phyloP scores from a whole-genome alignment of 768 basidiomycete species.

The Pisolithus tinctorius region DNA sequence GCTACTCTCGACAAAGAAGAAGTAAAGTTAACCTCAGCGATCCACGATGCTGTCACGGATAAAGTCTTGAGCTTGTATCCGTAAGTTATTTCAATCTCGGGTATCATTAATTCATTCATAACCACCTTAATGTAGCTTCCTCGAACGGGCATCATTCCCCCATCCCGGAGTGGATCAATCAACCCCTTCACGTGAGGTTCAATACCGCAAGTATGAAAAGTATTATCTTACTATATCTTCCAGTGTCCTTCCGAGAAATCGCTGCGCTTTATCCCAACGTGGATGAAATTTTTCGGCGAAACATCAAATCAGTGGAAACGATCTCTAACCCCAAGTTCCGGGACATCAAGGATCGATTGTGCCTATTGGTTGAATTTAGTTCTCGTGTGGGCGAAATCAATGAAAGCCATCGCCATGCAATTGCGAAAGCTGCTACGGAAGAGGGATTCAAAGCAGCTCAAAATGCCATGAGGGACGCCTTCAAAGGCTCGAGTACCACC shows the following conservation, averaged over 20 bases:
- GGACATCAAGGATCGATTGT: not conserved
- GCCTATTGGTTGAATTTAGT: not conserved
- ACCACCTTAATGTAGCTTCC: slow-evolving; percentile 6
- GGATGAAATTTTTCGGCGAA: not conserved
- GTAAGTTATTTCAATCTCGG: slow-evolving; percentile 10
- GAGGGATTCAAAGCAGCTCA: not conserved
- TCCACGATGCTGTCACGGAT: slow-evolving; percentile 23
- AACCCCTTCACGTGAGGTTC: slow-evolving; percentile 1
- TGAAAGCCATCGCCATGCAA: not conserved
- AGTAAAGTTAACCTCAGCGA: slow-evolving; percentile 5
- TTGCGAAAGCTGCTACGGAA: slow-evolving; percentile 4
- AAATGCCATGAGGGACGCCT: not conserved
- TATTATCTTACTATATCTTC: not conserved
- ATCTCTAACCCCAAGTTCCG: not conserved
- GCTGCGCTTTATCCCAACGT: slow-evolving; percentile 11
- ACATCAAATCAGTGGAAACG: too few species aligned
- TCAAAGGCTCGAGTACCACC: not conserved
- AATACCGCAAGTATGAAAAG: not conserved
- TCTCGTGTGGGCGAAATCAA: slow-evolving; percentile 2
- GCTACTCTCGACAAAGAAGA: slow-evolving; percentile 2
- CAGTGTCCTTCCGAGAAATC: slow-evolving; percentile 8
- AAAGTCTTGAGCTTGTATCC: slow-evolving; percentile 17
- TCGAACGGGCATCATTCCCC: slow-evolving; percentile 11
- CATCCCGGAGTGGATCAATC: not conserved
- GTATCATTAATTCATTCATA: not conserved